Base-by-base conservation (phyloP, 1,139 yeast genomes). In the Yamadazyma triangularis region DNA sequence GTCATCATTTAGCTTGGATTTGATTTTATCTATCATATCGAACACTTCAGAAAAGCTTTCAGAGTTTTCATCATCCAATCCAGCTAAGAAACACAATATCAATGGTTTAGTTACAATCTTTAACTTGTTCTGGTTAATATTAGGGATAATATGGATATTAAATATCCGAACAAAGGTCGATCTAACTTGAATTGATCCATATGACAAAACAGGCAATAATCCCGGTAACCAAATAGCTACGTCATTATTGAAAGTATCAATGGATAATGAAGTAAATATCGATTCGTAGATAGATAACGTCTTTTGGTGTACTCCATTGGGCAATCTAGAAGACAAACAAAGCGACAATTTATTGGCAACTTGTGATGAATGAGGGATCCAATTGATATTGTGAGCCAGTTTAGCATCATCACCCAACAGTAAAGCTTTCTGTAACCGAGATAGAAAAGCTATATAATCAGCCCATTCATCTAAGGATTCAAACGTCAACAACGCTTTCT, bases 381-480 rank as follows among this genome's bases (percentile, higher is more conserved):
- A 44, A 58, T 71, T 3, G 3, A 82, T 60, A 2, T 36, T 23
- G 67, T 75, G 72, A 40, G 58, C 59, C 20, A 48, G 22, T 31
- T 55, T 60, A 8, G 58, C 53, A 33, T 53, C 61, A 1, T 51
- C 59, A 4, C 45, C 47, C 16, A 61, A 47, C 39, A 54, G 68
- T 24, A 88, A 58, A 0, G 91, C 79, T 52, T 87, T 85, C 40
- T 79, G 78, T 9, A 91, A 69, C 42, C 84, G 76, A 1, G 91
- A 79, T 27, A 93, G 64, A 52, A 87, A 88, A 13, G 96, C 82
- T 36, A 91, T 91, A 55, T 89, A 88, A 52, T 91, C 98, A n/a
- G 98, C 97, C 98, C 98, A 91, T 62, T 89, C 97, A 25, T 79
- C 83, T 2, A 88, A 80, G n/a, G 79, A 57, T 34, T 86, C 96